A percentile compares a stretch with the other conserved stretches of the same genome.
Conservation (phyloP, 2,329 filamentous ascomycete genomes). For the Fusarium sp. region DNA sequence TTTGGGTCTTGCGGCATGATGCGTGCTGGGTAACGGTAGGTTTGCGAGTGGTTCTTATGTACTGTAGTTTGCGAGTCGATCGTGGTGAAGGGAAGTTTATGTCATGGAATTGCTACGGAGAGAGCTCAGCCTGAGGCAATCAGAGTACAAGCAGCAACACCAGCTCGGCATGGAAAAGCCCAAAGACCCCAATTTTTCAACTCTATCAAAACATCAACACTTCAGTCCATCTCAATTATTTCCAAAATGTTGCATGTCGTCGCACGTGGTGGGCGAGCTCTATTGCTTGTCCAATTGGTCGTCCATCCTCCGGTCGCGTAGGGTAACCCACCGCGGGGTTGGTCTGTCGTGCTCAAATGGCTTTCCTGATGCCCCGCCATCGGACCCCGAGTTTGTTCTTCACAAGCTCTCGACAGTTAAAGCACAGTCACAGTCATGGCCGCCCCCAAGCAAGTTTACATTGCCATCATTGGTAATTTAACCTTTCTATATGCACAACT, state of each 20-base stretch:
- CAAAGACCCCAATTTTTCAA: not conserved
- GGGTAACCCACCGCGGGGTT: constrained; percentile 46
- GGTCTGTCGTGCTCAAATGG: constrained; percentile 35
- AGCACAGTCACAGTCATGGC: constrained; percentile 52
- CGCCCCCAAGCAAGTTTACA: constrained; percentile 60
- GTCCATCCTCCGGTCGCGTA: constrained; percentile 28
- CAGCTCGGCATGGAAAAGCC: not conserved
- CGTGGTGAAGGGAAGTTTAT: constrained; percentile 2
- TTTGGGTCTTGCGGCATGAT: constrained; percentile 73
- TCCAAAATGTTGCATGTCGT: not conserved
- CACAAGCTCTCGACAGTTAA: constrained; percentile 33
- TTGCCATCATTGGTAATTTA: constrained; percentile 64
- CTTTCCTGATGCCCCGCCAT: constrained; percentile 50
- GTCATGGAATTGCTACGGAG: not conserved
- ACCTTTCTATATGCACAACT: not conserved
- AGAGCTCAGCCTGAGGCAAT: constrained; percentile 43
- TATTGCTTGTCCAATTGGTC: constrained; percentile 32
- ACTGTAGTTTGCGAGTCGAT: not conserved
- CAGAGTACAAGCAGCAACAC: constrained; percentile 6
- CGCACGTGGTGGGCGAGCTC: constrained; percentile 15
- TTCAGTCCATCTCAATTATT: not conserved
- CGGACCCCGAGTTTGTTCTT: constrained; percentile 48
- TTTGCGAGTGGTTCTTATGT: not conserved
- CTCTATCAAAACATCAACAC: not conserved
- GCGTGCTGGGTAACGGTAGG: not conserved